These are phyloP conservation scores for Alternaria triticina DNA, from an alignment of 2,329 filamentous ascomycete genomes.

Conservation along the genomic window DNA sequence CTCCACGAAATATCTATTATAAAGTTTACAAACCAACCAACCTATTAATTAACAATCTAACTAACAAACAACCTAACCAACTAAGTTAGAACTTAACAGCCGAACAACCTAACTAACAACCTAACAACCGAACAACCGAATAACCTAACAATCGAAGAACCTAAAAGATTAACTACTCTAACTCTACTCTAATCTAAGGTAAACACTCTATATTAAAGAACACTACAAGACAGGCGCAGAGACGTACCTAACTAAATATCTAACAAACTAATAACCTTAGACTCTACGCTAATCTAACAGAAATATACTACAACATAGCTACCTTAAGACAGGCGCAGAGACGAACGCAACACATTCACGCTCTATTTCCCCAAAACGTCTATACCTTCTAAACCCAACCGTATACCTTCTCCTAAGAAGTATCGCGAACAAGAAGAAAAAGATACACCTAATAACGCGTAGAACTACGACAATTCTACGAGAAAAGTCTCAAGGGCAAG, in stretches of 20 bases:
- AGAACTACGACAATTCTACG: neutral
- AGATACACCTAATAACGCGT: neutral
- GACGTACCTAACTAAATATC: no score
- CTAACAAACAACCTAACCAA: neutral
- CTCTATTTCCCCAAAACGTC: neutral
- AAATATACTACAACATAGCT: neutral
- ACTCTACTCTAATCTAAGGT: neutral
- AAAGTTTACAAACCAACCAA: neutral
- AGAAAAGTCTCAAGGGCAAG: neutral
- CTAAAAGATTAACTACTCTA: neutral
- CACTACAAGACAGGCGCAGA: no score
- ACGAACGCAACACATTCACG: neutral
- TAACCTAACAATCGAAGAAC: neutral
- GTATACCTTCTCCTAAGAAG: neutral
- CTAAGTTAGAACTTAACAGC: neutral
- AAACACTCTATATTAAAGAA: no score
- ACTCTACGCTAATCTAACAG: neutral
- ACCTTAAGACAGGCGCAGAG: neutral
- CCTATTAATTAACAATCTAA: neutral
- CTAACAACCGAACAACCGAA: no score
- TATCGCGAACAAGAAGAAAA: neutral
- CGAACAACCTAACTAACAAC: neutral
- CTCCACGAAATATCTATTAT: neutral
- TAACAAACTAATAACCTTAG: no score
- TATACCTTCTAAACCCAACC: neutral